A percentile compares a stretch with the other conserved stretches of the same genome.
Evolutionary conservation across 1,284 basidiomycete species (phyloP).

Genomic region (Ceratobasidium sp.): DNA sequence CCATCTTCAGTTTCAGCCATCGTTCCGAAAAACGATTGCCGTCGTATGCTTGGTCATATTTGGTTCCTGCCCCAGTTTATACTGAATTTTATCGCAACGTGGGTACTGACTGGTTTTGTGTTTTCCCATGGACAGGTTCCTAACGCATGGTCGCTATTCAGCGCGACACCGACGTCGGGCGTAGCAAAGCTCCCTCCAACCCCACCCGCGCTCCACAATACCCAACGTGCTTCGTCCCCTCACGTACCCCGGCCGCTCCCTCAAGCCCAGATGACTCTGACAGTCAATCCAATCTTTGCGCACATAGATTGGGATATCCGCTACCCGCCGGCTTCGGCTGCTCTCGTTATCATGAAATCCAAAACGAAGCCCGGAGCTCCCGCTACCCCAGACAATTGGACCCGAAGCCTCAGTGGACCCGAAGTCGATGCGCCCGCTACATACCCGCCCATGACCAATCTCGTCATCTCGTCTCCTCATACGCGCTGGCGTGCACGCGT

Average conservation of each 20-base stretch:
- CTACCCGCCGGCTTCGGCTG: conserved; percentile 28
- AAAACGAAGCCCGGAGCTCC: conserved; percentile 5
- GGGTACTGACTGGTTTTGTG: neutral
- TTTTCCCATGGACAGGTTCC: conserved; percentile 33
- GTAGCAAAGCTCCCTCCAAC: neutral
- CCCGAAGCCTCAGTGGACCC: neutral
- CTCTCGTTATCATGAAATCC: conserved; percentile 23
- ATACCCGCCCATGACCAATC: conserved; percentile 9
- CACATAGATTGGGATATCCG: conserved; percentile 32
- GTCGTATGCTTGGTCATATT: conserved; percentile 15
- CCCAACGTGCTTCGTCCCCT: too few species aligned
- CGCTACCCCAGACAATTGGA: conserved; percentile 6
- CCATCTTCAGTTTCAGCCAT: neutral
- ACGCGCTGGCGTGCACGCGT: conserved; percentile 31
- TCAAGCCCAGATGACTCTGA: too few species aligned
- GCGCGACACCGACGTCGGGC: conserved; percentile 21
- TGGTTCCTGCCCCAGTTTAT: neutral
- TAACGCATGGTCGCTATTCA: conserved; percentile 31
- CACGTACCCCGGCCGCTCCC: too few species aligned
- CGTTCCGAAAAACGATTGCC: neutral
- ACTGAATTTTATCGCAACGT: neutral
- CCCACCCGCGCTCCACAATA: neutral
- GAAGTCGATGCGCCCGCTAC: conserved; percentile 23
- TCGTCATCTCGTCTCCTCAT: conserved; percentile 23
- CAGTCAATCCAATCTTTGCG: conserved; percentile 30